Base-by-base conservation (phyloP, 2,329 filamentous ascomycete species). In the Westerdykella sp. region DNA sequence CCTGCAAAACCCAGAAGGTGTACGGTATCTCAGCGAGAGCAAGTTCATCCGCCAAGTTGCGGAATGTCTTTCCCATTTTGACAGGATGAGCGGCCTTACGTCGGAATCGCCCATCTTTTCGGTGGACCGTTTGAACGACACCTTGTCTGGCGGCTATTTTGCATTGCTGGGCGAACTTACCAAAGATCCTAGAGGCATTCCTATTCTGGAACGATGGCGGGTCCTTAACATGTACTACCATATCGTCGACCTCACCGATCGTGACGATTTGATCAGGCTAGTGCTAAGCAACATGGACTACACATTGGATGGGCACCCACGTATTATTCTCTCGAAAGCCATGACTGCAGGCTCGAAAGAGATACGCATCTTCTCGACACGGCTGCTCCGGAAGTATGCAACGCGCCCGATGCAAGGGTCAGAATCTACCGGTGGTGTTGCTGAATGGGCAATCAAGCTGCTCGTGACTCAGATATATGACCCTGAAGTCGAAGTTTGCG, bases 141-240 rank as follows among this genome's bases (percentile, higher is more conserved):
- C 88, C 0, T 75, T 98, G 6, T 93, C 87, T 48, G 84, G 86
- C 13, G 94, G 94, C 10, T 98, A 98, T 66, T 95, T 98, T 65
- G 81, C 89, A 12, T 87, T 98, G 74, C 72, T 98, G 2, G 94
- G 93, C 6, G 83, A 87, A 10, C 70, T 98, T 45, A 97, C 85
- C 55, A 84, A 84, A 41, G 88, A 95, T 57, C 72, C 78, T 0
- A 87, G 84, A 55, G 93, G 93, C 0, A 75, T 97, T 18, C 81
- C 85, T 48, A 91, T 98, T 70, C 79, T 98, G 60, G 91, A 97
- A 64, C 77, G 88, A 56, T 97, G 93, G 91, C 87, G 89, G 56
- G 94, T 98, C 77, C 90, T 96, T 70, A 97, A 97, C 67, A 98
- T 98, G 88, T 94, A 97, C 76, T 98, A 98, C 63, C 93, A 97